Conservation (phyloP, 352 stramenopile genomes). For the Phytophthora fragariaefolia region DNA sequence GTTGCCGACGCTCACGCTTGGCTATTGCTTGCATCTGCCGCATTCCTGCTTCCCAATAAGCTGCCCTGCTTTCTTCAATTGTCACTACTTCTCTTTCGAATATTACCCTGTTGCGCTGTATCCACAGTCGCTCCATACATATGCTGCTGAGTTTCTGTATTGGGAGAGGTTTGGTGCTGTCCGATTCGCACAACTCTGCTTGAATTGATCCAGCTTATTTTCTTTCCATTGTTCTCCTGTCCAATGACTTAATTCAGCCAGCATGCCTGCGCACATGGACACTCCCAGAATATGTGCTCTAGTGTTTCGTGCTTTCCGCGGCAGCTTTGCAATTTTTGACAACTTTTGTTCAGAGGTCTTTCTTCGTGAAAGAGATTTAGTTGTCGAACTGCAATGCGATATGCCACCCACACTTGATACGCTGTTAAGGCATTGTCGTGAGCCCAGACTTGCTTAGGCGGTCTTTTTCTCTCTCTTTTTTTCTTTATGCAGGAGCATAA, state of each 20-base stretch:
- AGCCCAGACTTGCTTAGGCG: neutral
- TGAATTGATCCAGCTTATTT: neutral
- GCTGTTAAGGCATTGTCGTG: neutral
- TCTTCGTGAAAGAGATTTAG: neutral
- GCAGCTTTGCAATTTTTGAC: neutral
- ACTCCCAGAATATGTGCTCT: neutral
- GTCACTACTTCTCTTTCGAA: neutral
- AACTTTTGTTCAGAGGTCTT: neutral
- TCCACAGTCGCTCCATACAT: neutral
- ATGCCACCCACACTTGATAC: conserved; percentile 3
- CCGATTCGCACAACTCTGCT: neutral
- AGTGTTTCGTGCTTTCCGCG: neutral
- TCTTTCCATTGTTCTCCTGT: neutral
- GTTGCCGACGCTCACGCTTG: no score
- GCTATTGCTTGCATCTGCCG: neutral
- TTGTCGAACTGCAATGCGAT: neutral
- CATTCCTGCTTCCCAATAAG: neutral
- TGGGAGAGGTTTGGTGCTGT: neutral
- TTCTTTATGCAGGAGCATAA: no score
- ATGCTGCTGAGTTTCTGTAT: neutral
- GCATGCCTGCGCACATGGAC: neutral
- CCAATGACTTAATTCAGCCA: neutral
- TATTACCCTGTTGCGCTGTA: neutral
- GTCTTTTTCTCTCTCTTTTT: no score
- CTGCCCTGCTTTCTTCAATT: neutral